Evolutionary conservation across 1,139 yeast genomes (phyloP), one percentile per base, ranked within the genome.

Genomic region (Saccharomyces hybrid): DNA sequence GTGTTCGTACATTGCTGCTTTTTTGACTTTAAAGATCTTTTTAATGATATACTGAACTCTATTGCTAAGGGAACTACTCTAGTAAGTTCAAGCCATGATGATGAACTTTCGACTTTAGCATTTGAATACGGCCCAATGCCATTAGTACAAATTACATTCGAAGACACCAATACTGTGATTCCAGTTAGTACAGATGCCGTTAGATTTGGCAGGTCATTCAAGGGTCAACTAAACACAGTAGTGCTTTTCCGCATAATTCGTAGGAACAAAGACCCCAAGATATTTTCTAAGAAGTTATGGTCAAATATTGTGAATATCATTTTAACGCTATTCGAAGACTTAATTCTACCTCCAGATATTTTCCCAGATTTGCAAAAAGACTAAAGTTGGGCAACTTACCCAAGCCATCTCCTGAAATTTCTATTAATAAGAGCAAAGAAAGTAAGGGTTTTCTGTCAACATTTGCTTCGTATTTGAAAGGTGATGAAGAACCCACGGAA

Each of bases 401-500:
- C 0, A 78, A 76, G 56, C 86, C 89, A 3, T 76, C 78, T 55
- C 88, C 96, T 0, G 82, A 82, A 42, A 80, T 80, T 61, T 77
- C 82, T 4, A 79, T 88, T 47, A 81, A 81, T 55, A 79, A 88
- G 60, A 72, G 81, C 0, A 82, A 82, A 55, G 77, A 82, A 31
- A 79, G 77, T 26, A 86, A 83, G 62, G 96, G 98, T 1, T 68
- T 95, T 28, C 80, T 95, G 56, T 88, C 96, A 0, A 87, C 98
- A 0, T 84, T 95, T 63, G 90, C 97, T 0, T 89, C 97, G 0
- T 91, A 90, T 65, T 78, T 95, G 70, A 88, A 95, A 61, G 95
- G 97, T 14, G 97, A 90, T 62, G 95, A 88, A 8, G 98, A 93
- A 69, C 99, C 99, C 2, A 81, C 95, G 1, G 95, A 87, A 55